Conservation (phyloP, 768 basidiomycete genomes). For the Termitomyces sp. region DNA sequence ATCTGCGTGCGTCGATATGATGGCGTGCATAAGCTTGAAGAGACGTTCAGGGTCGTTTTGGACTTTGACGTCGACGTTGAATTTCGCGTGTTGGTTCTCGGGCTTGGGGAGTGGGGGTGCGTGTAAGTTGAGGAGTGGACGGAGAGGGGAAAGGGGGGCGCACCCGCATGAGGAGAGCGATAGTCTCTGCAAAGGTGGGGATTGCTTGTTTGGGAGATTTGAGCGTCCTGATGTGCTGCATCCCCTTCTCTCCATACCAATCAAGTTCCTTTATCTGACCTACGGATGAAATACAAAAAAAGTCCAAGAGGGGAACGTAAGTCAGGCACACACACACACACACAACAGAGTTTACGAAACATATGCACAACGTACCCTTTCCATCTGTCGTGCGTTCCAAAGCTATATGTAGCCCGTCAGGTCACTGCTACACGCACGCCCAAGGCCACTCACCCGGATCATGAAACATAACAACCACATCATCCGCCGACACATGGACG, state of each 20-base stretch:
- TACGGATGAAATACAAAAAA: conserved; percentile 18
- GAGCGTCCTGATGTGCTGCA: conserved; percentile 75
- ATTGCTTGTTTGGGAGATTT: conserved; percentile 83
- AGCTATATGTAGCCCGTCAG: conserved; percentile 28
- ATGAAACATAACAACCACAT: conserved; percentile 93
- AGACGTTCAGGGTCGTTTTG: conserved; percentile 88
- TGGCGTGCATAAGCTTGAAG: conserved; percentile 72
- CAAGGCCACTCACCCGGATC: conserved; percentile 59
- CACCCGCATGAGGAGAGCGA: conserved; percentile 47
- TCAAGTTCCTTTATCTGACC: conserved; percentile 65
- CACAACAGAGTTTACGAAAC: neutral
- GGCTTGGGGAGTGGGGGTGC: conserved; percentile 38
- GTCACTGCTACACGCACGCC: no score
- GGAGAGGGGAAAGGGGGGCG: neutral
- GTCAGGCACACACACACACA: neutral
- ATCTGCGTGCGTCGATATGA: conserved; percentile 56
- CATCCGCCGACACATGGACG: conserved; percentile 90
- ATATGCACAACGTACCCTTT: conserved; percentile 38
- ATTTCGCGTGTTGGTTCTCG: conserved; percentile 71
- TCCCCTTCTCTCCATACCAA: conserved; percentile 69
- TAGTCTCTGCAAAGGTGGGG: conserved; percentile 84
- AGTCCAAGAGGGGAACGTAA: neutral
- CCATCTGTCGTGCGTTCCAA: conserved; percentile 82
- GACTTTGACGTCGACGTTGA: conserved; percentile 92
- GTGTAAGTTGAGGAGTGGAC: conserved; percentile 1